Percentiles rank a stretch among this genome's conserved stretches.
These are phyloP conservation scores for Scleroderma citrinum DNA, from an alignment of 768 basidiomycete species.

Conservation along the genomic window DNA sequence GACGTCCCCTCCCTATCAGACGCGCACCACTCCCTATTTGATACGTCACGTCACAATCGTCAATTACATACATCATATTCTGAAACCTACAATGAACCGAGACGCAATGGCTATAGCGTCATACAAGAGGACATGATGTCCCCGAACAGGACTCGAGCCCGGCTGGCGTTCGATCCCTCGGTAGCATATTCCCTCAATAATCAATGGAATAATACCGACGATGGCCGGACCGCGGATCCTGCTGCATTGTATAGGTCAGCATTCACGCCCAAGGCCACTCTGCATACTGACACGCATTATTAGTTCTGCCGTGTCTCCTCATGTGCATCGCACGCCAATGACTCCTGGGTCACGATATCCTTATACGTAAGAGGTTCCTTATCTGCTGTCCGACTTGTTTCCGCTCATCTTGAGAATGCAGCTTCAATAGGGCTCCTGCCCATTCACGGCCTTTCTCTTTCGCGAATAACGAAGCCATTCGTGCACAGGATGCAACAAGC, in stretches of 20 bases:
- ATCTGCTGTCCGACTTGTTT: not conserved
- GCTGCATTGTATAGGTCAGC: slow-evolving; percentile 55
- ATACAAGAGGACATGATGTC: slow-evolving; percentile 2
- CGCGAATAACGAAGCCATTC: slow-evolving; percentile 1
- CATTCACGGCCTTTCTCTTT: slow-evolving; percentile 4
- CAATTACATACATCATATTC: slow-evolving; percentile 3
- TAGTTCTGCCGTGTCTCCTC: slow-evolving; percentile 52
- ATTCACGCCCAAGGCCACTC: not conserved
- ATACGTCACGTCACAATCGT: slow-evolving; percentile 13
- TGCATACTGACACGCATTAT: slow-evolving; percentile 1
- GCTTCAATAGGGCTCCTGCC: slow-evolving; percentile 3
- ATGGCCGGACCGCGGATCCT: slow-evolving; percentile 19
- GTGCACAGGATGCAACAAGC: not conserved
- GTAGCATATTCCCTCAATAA: slow-evolving; percentile 37
- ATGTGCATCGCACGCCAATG: slow-evolving; percentile 24
- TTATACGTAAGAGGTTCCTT: slow-evolving; percentile 16
- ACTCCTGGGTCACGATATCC: slow-evolving; percentile 9
- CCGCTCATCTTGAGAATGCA: not conserved
- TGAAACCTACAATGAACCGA: slow-evolving; percentile 7
- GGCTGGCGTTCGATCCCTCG: slow-evolving; percentile 39
- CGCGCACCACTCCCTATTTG: slow-evolving; percentile 17
- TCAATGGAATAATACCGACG: slow-evolving; percentile 3
- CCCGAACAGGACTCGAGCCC: slow-evolving; percentile 7
- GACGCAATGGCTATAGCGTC: slow-evolving; percentile 14
- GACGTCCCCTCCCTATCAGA: slow-evolving; percentile 16